phyloP scores from a whole-genome alignment of 768 basidiomycete genomes.

The Tricholoma matsutake region DNA sequence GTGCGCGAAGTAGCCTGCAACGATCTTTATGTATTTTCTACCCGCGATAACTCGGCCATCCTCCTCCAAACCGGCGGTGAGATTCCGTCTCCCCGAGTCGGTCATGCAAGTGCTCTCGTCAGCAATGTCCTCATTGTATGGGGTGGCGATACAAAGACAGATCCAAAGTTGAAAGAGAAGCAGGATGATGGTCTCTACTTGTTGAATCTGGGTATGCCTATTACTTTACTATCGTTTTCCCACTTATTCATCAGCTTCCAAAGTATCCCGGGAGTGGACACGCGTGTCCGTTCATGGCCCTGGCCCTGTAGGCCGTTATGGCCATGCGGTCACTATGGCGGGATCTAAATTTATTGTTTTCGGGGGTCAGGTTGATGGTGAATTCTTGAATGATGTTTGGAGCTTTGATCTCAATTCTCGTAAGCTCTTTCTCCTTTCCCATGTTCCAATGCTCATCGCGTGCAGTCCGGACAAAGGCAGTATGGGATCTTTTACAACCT shows the following conservation, averaged over 20 bases:
- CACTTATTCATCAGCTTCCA: background rate
- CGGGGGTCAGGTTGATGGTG: conserved; percentile 93
- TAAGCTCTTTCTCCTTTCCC: conserved; percentile 38
- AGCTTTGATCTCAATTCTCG: conserved; percentile 92
- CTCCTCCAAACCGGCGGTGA: conserved; percentile 88
- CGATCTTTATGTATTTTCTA: conserved; percentile 90
- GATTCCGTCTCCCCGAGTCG: conserved; percentile 86
- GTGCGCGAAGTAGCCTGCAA: conserved; percentile 87
- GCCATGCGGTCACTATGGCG: conserved; percentile 91
- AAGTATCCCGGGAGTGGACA: conserved; percentile 96
- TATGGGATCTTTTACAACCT: conserved; percentile 81
- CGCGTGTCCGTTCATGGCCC: conserved; percentile 74
- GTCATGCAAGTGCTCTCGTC: conserved; percentile 93
- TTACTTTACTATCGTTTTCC: background rate
- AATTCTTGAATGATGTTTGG: conserved; percentile 95
- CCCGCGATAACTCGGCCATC: conserved; percentile 73
- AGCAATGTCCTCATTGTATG: conserved; percentile 95
- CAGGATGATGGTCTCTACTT: conserved; percentile 94
- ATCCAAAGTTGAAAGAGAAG: conserved; percentile 62
- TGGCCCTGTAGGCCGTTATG: conserved; percentile 87
- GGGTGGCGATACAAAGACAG: conserved; percentile 96
- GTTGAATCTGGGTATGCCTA: conserved; percentile 80
- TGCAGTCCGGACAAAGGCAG: conserved; percentile 75
- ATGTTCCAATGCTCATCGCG: conserved; percentile 6
- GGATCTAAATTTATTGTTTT: conserved; percentile 92